Evolutionary conservation across 1,284 basidiomycete species (phyloP).

Genomic region (Quambalaria eucalypti): DNA sequence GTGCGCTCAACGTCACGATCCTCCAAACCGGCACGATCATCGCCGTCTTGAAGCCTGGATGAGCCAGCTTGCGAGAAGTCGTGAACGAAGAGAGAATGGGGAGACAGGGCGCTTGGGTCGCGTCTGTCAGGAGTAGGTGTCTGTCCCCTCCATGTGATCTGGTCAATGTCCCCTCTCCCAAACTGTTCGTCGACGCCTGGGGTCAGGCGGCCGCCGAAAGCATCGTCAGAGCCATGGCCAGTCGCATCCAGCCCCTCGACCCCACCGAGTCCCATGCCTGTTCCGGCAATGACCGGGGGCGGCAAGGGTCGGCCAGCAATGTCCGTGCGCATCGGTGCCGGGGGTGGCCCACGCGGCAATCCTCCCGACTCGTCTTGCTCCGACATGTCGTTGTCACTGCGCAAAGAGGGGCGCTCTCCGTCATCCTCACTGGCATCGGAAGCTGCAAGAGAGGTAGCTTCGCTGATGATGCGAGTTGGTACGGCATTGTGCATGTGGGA

Average conservation of each 20-base stretch:
- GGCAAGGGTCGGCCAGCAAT: conserved; percentile 32
- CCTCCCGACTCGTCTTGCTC: conserved; percentile 11
- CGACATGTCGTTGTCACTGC: not conserved
- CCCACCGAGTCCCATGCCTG: conserved; percentile 20
- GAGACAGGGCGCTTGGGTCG: no score
- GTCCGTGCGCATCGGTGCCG: conserved; percentile 26
- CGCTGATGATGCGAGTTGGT: not conserved
- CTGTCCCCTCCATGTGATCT: conserved; percentile 24
- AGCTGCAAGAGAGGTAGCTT: not conserved
- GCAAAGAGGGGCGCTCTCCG: not conserved
- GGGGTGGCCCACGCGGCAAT: not conserved
- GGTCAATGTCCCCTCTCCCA: conserved; percentile 32
- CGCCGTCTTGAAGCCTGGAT: no score
- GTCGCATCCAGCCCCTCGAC: conserved; percentile 21
- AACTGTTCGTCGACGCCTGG: conserved; percentile 24
- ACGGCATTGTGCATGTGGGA: not conserved
- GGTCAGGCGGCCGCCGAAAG: not conserved
- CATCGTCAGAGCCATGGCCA: not conserved
- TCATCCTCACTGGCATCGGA: conserved; percentile 9
- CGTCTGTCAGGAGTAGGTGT: conserved; percentile 5
- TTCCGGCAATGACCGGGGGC: conserved; percentile 34
- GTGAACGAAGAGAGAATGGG: no score
- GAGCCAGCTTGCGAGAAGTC: no score
- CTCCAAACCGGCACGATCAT: no score
- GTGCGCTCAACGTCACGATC: no score